Conservation (phyloP, 768 basidiomycete species). For the Kondoa subrosea region DNA sequence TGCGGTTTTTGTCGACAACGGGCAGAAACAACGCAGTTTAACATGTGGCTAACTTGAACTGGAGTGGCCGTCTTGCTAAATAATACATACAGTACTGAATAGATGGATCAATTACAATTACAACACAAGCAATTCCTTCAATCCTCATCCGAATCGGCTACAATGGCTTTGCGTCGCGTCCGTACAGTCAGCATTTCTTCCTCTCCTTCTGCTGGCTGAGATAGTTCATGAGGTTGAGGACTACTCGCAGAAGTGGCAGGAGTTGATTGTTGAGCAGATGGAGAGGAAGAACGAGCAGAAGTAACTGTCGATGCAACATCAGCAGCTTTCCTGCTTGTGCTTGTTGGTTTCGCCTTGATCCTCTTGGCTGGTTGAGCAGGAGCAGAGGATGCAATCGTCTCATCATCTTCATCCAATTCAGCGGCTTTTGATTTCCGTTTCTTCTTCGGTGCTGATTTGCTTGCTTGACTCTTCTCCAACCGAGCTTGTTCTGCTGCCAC, state of each 20-base stretch:
- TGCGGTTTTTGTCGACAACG: no score
- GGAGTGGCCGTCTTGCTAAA: no score
- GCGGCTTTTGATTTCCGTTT: background rate
- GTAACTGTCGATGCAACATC: background rate
- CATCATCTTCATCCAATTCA: background rate
- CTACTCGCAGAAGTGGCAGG: background rate
- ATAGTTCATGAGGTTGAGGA: background rate
- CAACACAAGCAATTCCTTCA: no score
- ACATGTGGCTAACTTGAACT: no score
- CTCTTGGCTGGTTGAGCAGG: background rate
- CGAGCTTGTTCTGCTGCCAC: background rate
- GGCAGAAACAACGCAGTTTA: no score
- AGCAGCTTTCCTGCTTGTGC: background rate
- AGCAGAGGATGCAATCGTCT: background rate
- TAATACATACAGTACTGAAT: no score
- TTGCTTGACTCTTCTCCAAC: background rate
- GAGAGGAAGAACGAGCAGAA: background rate
- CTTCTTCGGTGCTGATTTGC: background rate
- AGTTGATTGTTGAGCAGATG: background rate
- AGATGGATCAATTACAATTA: no score
- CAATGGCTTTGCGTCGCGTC: no score
- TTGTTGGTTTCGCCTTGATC: background rate
- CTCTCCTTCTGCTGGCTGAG: no score
- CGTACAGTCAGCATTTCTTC: no score
- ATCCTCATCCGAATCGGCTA: no score